phyloP scores from a whole-genome alignment of 108 stramenopile genomes.

The Conticribra guillardii region DNA sequence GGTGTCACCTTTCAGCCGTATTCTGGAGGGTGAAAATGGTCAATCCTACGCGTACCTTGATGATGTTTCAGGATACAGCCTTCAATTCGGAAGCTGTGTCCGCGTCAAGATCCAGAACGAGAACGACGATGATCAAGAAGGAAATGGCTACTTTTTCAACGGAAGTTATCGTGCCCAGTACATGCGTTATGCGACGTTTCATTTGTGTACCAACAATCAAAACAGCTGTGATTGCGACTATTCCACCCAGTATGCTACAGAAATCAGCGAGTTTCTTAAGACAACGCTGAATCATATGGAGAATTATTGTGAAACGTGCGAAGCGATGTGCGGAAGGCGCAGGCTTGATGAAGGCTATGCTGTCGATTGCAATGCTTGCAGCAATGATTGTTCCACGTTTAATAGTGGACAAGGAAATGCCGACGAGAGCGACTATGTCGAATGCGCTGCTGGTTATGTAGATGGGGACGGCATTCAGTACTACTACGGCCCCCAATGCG shows the following conservation, averaged over 20 bases:
- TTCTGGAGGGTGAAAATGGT: slow-evolving; percentile 17
- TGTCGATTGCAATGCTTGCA: slow-evolving; percentile 41
- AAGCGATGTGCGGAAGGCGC: slow-evolving; percentile 29
- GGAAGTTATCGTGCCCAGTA: slow-evolving; percentile 58
- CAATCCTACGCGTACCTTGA: slow-evolving; percentile 28
- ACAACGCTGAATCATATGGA: slow-evolving; percentile 26
- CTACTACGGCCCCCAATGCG: slow-evolving; percentile 60
- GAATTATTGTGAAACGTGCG: slow-evolving; percentile 40
- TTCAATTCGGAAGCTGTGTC: slow-evolving; percentile 31
- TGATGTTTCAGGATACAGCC: slow-evolving; percentile 34
- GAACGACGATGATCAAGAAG: slow-evolving; percentile 55
- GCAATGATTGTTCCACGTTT: slow-evolving; percentile 28
- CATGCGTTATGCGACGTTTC: slow-evolving; percentile 46
- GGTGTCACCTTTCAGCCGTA: background rate
- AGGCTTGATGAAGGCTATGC: slow-evolving; percentile 6
- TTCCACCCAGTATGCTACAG: slow-evolving; percentile 49
- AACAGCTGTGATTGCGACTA: slow-evolving; percentile 45
- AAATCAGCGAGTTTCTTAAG: slow-evolving; percentile 37
- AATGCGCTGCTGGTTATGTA: slow-evolving; percentile 47
- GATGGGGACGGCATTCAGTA: slow-evolving; percentile 53
- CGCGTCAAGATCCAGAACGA: slow-evolving; percentile 42
- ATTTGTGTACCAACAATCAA: slow-evolving; percentile 41
- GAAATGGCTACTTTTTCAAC: slow-evolving; percentile 64
- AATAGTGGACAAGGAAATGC: slow-evolving; percentile 12
- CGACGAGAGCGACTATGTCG: slow-evolving; percentile 55